A percentile compares a stretch with the other conserved stretches of the same genome.
Evolutionary conservation across 768 basidiomycete genomes (phyloP).

Genomic region (Serendipita sp.): DNA sequence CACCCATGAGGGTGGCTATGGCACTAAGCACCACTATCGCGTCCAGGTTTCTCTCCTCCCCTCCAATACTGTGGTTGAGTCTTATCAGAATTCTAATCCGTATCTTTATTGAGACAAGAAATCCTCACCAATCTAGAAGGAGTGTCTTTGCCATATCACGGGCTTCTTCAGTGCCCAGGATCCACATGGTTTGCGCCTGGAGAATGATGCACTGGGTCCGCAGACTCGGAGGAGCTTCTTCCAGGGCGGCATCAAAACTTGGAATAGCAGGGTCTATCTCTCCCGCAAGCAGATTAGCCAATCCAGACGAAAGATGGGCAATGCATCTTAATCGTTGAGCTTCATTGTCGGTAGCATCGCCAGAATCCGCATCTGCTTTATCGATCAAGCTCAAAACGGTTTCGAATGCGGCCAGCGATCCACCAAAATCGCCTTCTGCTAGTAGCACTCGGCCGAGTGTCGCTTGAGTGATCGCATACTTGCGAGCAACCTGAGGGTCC

Average conservation of each 20-base stretch:
- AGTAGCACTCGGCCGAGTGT: conserved; percentile 68
- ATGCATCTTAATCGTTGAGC: conserved; percentile 35
- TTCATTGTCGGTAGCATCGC: conserved; percentile 21
- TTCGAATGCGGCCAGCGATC: conserved; percentile 53
- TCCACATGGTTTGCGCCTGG: conserved; percentile 80
- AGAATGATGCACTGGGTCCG: conserved; percentile 58
- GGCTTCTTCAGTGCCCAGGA: conserved; percentile 56
- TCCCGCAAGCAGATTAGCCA: conserved; percentile 52
- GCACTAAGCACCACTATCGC: conserved; percentile 75
- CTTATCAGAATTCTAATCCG: not conserved
- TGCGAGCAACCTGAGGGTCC: conserved; percentile 56
- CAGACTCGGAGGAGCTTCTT: conserved; percentile 36
- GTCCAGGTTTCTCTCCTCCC: conserved; percentile 60
- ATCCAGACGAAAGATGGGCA: conserved; percentile 51
- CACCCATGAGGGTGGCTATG: conserved; percentile 36
- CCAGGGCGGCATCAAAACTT: conserved; percentile 51
- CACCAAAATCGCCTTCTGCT: conserved; percentile 38
- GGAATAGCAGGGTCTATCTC: conserved; percentile 47
- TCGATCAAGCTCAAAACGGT: conserved; percentile 54
- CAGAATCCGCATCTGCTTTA: conserved; percentile 23
- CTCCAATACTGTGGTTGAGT: conserved; percentile 40
- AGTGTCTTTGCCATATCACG: conserved; percentile 61
- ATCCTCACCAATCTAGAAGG: conserved; percentile 62
- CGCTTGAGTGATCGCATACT: conserved; percentile 65
- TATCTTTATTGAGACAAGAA: not conserved